Conservation (phyloP, 1,284 basidiomycete genomes). For the Fistulinella staudtii region DNA sequence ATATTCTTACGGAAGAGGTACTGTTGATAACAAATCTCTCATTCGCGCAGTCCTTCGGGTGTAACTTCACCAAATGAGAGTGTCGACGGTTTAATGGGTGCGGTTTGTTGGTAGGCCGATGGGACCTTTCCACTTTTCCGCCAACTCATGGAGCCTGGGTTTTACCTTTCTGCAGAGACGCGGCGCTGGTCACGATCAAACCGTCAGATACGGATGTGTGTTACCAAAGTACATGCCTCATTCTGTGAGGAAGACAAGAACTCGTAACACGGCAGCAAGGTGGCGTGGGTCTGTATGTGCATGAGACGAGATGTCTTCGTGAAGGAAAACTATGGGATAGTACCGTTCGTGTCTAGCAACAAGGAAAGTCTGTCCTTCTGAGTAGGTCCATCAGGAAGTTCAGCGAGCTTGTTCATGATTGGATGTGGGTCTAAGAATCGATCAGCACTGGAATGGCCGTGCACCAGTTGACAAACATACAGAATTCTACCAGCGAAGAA, state of each 20-base stretch:
- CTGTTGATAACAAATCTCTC: too few relatives aligned
- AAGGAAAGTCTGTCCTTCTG: slow-evolving; percentile 6
- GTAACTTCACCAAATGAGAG: too few relatives aligned
- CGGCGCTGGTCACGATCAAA: slow-evolving; percentile 1
- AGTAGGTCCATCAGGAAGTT: not conserved
- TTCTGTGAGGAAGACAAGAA: slow-evolving; percentile 4
- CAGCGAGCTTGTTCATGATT: slow-evolving; percentile 7
- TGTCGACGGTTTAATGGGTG: too few relatives aligned
- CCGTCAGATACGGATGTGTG: not conserved
- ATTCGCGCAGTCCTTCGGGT: too few relatives aligned
- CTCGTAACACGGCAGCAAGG: slow-evolving; percentile 8
- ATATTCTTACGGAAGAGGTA: too few relatives aligned
- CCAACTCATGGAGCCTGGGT: slow-evolving; percentile 10
- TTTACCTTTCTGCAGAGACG: slow-evolving; percentile 10
- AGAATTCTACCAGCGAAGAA: slow-evolving; percentile 10
- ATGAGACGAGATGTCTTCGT: not conserved
- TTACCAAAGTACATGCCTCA: not conserved
- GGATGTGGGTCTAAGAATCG: slow-evolving; percentile 4
- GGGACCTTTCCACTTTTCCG: slow-evolving; percentile 6
- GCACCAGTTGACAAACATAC: not conserved
- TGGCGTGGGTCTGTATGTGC: slow-evolving; percentile 5
- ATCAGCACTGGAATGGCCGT: not conserved
- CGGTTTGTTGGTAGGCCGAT: slow-evolving; percentile 12
- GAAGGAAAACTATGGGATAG: not conserved
- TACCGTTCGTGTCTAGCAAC: slow-evolving; percentile 11